These are phyloP conservation scores for Fraxinus dipetala DNA, from an alignment of 305 asterid genomes.

Conservation along the genomic window DNA sequence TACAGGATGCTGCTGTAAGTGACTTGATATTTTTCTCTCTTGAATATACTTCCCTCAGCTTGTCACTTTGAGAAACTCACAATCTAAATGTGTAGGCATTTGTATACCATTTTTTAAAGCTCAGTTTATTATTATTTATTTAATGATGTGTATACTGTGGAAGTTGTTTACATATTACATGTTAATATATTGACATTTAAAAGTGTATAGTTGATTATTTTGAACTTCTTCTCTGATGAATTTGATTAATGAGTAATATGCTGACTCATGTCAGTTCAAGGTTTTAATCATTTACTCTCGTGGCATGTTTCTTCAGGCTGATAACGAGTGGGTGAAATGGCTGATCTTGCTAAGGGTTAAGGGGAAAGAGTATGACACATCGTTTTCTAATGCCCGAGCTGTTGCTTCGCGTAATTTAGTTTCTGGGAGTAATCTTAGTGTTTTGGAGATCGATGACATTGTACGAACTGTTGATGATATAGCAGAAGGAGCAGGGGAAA, in stretches of 20 bases:
- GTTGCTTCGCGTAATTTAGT: constrained; percentile 64
- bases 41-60: not conserved
- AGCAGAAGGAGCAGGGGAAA: constrained; percentile 98
- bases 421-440: constrained; percentile 60
- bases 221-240: constrained; percentile 10
- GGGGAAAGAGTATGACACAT: constrained; percentile 93
- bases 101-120: constrained; percentile 20
- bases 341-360: constrained; percentile 79
- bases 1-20: constrained; percentile 84
- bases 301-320: constrained; percentile 57
- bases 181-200: constrained; percentile 11
- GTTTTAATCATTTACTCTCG: constrained; percentile 24
- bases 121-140: constrained; percentile 19
- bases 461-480: constrained; percentile 93
- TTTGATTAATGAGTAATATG: constrained; percentile 13
- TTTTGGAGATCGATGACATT: constrained; percentile 61
- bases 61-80: not conserved
- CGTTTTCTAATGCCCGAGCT: constrained; percentile 95
- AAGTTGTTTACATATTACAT: constrained; percentile 3
- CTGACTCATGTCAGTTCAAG: constrained; percentile 14
- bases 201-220: constrained; percentile 23
- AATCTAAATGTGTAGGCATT: not conserved
- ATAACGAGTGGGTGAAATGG: constrained; percentile 88
- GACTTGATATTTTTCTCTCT: constrained; percentile 1
- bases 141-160: constrained; percentile 14